phyloP scores from a whole-genome alignment of 257 asterid species.

The Schizonepeta tenuifolia region DNA sequence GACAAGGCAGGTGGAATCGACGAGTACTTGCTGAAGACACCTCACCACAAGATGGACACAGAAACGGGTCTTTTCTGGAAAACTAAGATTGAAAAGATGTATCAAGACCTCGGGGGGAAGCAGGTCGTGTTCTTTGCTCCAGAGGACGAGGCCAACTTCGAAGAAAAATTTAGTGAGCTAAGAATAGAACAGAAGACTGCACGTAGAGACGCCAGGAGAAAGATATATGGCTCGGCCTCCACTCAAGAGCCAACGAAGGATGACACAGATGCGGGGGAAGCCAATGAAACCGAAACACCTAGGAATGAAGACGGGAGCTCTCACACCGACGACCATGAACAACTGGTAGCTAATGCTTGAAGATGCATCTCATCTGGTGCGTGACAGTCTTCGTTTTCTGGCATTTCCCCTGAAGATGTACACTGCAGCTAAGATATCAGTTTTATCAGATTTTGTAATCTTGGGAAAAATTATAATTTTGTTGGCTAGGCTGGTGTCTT shows the following conservation, averaged over 20 bases:
- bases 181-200: constrained; percentile 57
- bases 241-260: constrained; percentile 46
- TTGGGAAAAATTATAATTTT: constrained; percentile 20
- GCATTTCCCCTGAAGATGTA: constrained; percentile 5
- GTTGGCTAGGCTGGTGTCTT: constrained; percentile 8
- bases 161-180: constrained; percentile 57
- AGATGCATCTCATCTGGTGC: constrained; percentile 2
- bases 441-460: constrained; percentile 24
- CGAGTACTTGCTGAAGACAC: constrained; percentile 91
- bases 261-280: constrained; percentile 42
- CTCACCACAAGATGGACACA: constrained; percentile 87
- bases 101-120: constrained; percentile 87
- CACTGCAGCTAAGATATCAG: constrained; percentile 1
- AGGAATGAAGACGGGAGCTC: constrained; percentile 30
- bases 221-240: constrained; percentile 62
- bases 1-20: constrained; percentile 98
- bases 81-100: constrained; percentile 83
- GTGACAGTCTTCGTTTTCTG: constrained; percentile 1
- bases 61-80: constrained; percentile 92
- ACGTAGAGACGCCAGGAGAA: constrained; percentile 77
- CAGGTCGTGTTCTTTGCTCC: constrained; percentile 85
- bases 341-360: constrained; percentile 70
- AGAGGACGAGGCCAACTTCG: constrained; percentile 71
- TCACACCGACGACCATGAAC: constrained; percentile 50
- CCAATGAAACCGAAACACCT: constrained; percentile 32